Evolutionary conservation across 306 rosid genomes (phyloP).

Genomic region (Trifolium fragiferum): DNA sequence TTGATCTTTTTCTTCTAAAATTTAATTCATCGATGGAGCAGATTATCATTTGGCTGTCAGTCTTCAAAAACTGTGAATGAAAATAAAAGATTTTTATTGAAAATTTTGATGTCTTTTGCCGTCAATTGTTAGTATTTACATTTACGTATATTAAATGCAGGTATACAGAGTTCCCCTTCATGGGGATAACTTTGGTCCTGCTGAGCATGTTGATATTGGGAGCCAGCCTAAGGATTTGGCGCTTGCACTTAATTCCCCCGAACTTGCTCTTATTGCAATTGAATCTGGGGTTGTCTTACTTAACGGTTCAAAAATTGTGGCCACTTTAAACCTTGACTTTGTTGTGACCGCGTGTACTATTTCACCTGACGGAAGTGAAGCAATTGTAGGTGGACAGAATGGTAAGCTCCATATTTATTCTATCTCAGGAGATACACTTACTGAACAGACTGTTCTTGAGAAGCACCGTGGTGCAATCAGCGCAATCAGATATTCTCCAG

Average conservation of each 20-base stretch:
- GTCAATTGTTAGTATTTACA: constrained; percentile 20
- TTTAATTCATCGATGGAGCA: constrained; percentile 6
- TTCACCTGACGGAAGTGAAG: constrained; percentile 94
- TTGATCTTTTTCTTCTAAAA: constrained; percentile 17
- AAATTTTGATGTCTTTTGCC: constrained; percentile 4
- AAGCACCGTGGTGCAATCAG: constrained; percentile 94
- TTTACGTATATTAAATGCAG: constrained; percentile 46
- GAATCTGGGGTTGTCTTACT: constrained; percentile 89
- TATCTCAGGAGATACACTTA: constrained; percentile 68
- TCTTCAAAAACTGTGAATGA: constrained; percentile 12
- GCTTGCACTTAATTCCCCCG: constrained; percentile 71
- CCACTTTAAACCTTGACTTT: constrained; percentile 76
- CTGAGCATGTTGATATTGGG: constrained; percentile 82
- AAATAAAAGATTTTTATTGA: constrained; percentile 16
- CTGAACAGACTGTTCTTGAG: constrained; percentile 78
- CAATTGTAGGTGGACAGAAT: constrained; percentile 88
- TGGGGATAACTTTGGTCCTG: constrained; percentile 73
- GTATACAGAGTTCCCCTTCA: constrained; percentile 79
- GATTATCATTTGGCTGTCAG: constrained; percentile 12
- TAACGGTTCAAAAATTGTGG: constrained; percentile 61
- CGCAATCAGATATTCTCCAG: constrained; percentile 87
- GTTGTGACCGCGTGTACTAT: constrained; percentile 73
- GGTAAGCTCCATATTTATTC: constrained; percentile 87
- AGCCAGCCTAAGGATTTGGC: constrained; percentile 92
- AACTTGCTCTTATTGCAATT: constrained; percentile 75